These are phyloP conservation scores for Asterionellopsis glacialis DNA, from an alignment of 108 stramenopile species.

Conservation along the genomic window DNA sequence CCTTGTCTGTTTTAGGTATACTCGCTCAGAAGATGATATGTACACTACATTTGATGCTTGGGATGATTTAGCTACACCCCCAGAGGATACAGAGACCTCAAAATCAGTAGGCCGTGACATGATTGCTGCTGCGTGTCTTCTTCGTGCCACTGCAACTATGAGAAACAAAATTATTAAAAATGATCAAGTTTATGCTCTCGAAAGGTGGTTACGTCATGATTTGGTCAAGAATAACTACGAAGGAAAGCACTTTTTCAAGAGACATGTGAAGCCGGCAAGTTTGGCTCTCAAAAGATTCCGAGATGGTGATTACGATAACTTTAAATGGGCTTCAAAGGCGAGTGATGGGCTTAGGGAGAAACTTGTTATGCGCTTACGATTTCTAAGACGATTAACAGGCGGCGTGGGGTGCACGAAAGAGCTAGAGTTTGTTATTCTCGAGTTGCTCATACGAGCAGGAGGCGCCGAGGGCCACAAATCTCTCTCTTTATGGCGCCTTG, in stretches of 20 bases:
- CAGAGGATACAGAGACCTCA: constrained; percentile 3
- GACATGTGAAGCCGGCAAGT: constrained; percentile 35
- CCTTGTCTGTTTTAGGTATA: constrained; percentile 55
- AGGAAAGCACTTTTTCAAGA: constrained; percentile 37
- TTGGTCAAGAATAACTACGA: constrained; percentile 14
- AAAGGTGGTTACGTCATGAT: constrained; percentile 26
- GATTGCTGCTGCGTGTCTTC: constrained; percentile 34
- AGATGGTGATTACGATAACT: constrained; percentile 25
- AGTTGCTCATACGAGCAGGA: constrained; percentile 32
- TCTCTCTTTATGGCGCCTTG: constrained; percentile 9
- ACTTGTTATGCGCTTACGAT: constrained; percentile 23
- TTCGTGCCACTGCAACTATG: constrained; percentile 37
- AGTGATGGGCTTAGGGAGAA: constrained; percentile 7
- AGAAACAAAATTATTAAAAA: constrained; percentile 37
- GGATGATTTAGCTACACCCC: constrained; percentile 32
- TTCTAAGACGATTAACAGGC: constrained; percentile 28
- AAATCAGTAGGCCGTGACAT: constrained; percentile 35
- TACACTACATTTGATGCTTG: constrained; percentile 49
- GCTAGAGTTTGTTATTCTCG: constrained; percentile 38
- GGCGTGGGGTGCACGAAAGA: constrained; percentile 35
- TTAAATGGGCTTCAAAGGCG: constrained; percentile 16
- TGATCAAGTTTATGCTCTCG: constrained; percentile 39
- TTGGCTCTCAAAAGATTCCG: constrained; percentile 29
- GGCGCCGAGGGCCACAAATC: constrained; percentile 10
- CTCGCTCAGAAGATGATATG: constrained; percentile 44